A percentile compares a stretch with the other conserved stretches of the same genome.
Conservation (phyloP, 2,329 filamentous ascomycete species). For the Phoma sp. region DNA sequence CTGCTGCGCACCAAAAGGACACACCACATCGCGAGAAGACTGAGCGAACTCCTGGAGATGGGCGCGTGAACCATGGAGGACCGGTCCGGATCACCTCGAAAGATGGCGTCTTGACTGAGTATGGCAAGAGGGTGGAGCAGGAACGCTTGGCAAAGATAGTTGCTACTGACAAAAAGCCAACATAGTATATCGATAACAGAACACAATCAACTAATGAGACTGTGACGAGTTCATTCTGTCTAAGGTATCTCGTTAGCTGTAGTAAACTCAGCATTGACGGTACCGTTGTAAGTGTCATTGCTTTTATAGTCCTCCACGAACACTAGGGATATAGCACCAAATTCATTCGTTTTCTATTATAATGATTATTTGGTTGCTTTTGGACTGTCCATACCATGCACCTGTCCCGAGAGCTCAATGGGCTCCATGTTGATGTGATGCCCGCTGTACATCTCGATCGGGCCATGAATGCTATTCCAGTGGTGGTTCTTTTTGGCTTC, state of each 20-base stretch:
- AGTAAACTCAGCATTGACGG: too few relatives aligned
- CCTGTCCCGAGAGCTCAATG: slow-evolving; percentile 10
- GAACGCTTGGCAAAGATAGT: neutral
- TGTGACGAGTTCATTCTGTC: too few relatives aligned
- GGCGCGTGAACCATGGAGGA: neutral
- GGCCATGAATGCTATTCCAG: slow-evolving; percentile 12
- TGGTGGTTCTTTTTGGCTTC: slow-evolving; percentile 3
- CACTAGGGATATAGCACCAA: too few relatives aligned
- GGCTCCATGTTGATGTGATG: slow-evolving; percentile 15
- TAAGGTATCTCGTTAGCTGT: too few relatives aligned
- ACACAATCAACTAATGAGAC: too few relatives aligned
- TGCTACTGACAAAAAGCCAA: neutral
- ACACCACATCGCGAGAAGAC: neutral
- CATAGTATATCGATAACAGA: too few relatives aligned
- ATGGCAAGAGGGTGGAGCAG: neutral
- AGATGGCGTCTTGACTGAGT: slow-evolving; percentile 1
- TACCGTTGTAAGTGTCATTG: too few relatives aligned
- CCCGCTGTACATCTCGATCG: slow-evolving; percentile 17
- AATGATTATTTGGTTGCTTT: neutral
- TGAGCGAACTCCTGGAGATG: neutral
- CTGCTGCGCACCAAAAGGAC: too few relatives aligned
- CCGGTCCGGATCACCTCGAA: neutral
- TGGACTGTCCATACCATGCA: slow-evolving; percentile 1
- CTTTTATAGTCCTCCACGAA: too few relatives aligned
- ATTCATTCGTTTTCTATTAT: neutral